These are phyloP conservation scores for Phytophthora pseudosyringae DNA, from an alignment of 352 stramenopile species.

Conservation along the genomic window DNA sequence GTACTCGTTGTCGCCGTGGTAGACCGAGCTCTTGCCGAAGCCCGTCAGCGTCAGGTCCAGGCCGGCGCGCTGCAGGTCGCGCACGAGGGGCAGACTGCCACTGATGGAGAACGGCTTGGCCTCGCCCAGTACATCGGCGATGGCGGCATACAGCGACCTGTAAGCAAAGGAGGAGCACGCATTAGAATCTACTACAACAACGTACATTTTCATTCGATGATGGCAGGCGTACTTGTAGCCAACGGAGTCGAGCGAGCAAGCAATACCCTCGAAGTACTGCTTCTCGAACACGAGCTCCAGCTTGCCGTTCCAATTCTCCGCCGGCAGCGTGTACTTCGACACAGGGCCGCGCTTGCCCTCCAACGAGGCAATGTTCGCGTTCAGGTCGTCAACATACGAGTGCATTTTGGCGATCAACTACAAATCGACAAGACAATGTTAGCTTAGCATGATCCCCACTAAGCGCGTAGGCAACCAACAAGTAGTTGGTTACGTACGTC, in stretches of 20 bases:
- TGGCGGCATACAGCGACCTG: conserved; percentile 78
- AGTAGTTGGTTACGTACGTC: conserved; percentile 51
- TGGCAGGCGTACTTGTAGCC: conserved; percentile 72
- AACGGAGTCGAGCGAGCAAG: conserved; percentile 90
- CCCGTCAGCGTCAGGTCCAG: conserved; percentile 75
- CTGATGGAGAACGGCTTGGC: conserved; percentile 93
- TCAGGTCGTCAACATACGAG: conserved; percentile 87
- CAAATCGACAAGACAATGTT: conserved; percentile 12
- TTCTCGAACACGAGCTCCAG: conserved; percentile 89
- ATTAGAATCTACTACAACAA: background rate
- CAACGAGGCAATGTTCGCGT: conserved; percentile 82
- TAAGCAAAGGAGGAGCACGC: background rate
- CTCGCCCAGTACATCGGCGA: conserved; percentile 76
- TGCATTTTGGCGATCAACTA: conserved; percentile 64
- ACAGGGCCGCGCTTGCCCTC: conserved; percentile 84
- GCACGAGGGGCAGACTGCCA: conserved; percentile 73
- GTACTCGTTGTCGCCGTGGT: conserved; percentile 94
- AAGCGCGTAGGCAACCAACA: conserved; percentile 58
- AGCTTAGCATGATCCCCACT: conserved; percentile 5
- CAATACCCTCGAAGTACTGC: conserved; percentile 90
- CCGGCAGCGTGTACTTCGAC: conserved; percentile 92
- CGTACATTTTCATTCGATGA: too few relatives aligned
- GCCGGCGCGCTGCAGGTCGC: conserved; percentile 70
- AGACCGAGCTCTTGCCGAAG: conserved; percentile 80
- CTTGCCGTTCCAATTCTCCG: conserved; percentile 80